Evolutionary conservation across 805 yeast species (phyloP), one percentile per base, ranked within the genome.

Genomic region (Ogataea neopini): DNA sequence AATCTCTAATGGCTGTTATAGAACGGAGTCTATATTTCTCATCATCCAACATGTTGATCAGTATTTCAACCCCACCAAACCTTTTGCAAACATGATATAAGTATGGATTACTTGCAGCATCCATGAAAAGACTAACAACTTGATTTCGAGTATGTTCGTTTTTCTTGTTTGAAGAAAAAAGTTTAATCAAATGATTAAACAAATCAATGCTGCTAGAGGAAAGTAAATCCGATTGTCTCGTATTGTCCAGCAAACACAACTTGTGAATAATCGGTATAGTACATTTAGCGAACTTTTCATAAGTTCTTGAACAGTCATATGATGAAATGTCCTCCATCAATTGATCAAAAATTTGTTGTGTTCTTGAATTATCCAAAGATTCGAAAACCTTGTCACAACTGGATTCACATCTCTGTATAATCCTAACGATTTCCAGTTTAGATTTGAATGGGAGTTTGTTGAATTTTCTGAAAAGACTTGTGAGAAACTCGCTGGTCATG

Each of bases 281-380:
- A 35, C 52, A 48, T 22, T 48, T 51, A 20, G 49, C 50, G 47
- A 50, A 45, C 28, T 47, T 43, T 35, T 46, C 52, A 17, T 52
- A 48, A 17, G 44, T 26, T 40, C 42, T 35, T 15, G 54, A 48
- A 25, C 50, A 51, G 20, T 47, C 55, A 19, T 41, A 47, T 2
- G 48, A 37, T 6, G 56, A 43, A 14, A 56, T 39, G 30, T 45
- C 53, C 37, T 49, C 56, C 39, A 53, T 44, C 13, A 56, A n/a
- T 25, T 53, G 56, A 17, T 53, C 57, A 33, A 53, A 49, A 22
- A 56, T 35, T 25, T 49, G 53, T 26, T 52, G 53, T n/a, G 46
- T 43, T 34, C 52, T 45, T 1, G 53, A 45, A n/a, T 13, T 43
- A 15, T 52, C 56, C 23, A 52, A 26, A 20, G 40, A 22, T 3